phyloP scores from a whole-genome alignment of 2,329 filamentous ascomycete genomes.

The Hyphodiscus sp. region DNA sequence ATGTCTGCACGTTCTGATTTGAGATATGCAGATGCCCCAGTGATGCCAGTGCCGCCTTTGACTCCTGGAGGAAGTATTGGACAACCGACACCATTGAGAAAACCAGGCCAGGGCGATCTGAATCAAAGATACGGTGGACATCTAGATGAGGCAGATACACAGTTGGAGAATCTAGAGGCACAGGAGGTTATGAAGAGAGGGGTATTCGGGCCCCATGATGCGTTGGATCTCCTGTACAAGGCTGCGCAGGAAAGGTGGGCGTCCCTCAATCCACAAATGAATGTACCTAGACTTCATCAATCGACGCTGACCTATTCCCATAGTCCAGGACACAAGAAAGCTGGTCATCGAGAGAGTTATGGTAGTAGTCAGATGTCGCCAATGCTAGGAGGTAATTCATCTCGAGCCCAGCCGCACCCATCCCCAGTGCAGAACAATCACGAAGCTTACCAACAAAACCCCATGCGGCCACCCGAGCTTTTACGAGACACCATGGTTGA shows the following conservation, averaged over 20 bases:
- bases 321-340: constrained; percentile 29
- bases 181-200: constrained; percentile 60
- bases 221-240: constrained; percentile 84
- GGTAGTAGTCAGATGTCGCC: constrained; percentile 25
- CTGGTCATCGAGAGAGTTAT: constrained; percentile 1
- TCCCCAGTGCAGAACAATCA: constrained; percentile 14
- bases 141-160: constrained; percentile 51
- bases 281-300: constrained; percentile 34
- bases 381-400: constrained; percentile 11
- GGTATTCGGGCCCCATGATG: constrained; percentile 88
- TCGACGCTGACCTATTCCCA: constrained; percentile 33
- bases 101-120: constrained; percentile 43
- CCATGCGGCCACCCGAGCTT: constrained; percentile 16
- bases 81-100: constrained; percentile 57
- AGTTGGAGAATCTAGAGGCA: constrained; percentile 59
- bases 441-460: constrained; percentile 17
- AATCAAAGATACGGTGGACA: constrained; percentile 29
- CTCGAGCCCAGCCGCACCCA: constrained; percentile 12
- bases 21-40: constrained; percentile 29
- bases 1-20: constrained; percentile 27
- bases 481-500: constrained; percentile 24
- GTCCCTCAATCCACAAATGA: constrained; percentile 35
- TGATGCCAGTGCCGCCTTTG: constrained; percentile 40
- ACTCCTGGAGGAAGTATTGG: constrained; percentile 61
- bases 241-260: constrained; percentile 59